phyloP scores from a whole-genome alignment of 2,329 filamentous ascomycete genomes.

The Aaosphaeria arxii region DNA sequence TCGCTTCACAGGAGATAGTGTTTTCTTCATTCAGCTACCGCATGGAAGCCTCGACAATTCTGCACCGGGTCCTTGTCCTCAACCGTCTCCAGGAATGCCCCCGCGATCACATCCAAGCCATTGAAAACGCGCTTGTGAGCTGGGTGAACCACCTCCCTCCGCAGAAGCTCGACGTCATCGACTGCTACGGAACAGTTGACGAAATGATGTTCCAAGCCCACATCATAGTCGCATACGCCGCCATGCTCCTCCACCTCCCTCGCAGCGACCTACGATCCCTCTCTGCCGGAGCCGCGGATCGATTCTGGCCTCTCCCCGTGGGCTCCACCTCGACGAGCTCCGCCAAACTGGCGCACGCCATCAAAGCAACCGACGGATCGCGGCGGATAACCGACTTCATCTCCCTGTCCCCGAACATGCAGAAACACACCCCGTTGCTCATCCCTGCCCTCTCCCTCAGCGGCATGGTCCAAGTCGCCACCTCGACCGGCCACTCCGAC shows the following conservation, averaged over 20 bases:
- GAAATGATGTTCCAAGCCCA: conserved; percentile 87
- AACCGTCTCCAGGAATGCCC: conserved; percentile 15
- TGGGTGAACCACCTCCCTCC: conserved; percentile 75
- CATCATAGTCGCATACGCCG: conserved; percentile 58
- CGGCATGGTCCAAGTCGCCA: conserved; percentile 49
- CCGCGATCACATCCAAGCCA: conserved; percentile 45
- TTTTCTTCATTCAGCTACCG: conserved; percentile 84
- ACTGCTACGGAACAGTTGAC: conserved; percentile 66
- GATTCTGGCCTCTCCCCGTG: conserved; percentile 7
- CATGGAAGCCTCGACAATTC: conserved; percentile 71
- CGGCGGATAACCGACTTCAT: conserved; percentile 70
- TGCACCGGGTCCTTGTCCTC: conserved; percentile 65
- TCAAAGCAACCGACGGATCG: conserved; percentile 73
- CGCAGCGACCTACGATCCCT: conserved; percentile 7
- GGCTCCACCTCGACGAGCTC: conserved; percentile 11
- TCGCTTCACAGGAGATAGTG: conserved; percentile 62
- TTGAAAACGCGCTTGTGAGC: conserved; percentile 61
- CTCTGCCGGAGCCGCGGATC: conserved; percentile 4
- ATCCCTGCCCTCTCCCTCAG: conserved; percentile 16
- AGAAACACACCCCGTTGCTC: conserved; percentile 56
- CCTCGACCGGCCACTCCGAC: conserved; percentile 52
- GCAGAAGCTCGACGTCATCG: conserved; percentile 65
- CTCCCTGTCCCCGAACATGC: conserved; percentile 65
- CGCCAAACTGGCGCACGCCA: conserved; percentile 59
- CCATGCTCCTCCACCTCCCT: conserved; percentile 15